A percentile compares a stretch with the other conserved stretches of the same genome.
phyloP scores from a whole-genome alignment of 225 moss, liverwort and hornwort genomes.

The Thuidium tamariscinum region DNA sequence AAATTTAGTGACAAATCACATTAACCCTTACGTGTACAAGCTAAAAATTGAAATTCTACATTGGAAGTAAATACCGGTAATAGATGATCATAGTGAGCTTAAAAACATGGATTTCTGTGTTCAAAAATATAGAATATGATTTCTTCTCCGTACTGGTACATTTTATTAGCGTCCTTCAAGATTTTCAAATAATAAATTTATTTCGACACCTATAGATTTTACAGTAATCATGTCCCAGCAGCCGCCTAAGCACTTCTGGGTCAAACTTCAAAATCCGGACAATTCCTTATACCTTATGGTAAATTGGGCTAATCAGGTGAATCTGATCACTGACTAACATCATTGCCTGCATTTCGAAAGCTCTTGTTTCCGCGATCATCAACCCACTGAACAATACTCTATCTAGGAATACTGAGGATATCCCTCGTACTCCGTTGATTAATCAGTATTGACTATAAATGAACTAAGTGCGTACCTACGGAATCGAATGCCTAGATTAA shows the following conservation, averaged over 20 bases:
- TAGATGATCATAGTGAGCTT: background rate
- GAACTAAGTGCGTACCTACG: background rate
- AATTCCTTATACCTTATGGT: background rate
- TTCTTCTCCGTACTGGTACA: background rate
- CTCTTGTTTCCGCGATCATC: background rate
- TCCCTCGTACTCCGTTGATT: background rate
- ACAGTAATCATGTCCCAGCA: background rate
- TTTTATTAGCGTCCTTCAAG: background rate
- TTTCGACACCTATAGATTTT: background rate
- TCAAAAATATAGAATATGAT: background rate
- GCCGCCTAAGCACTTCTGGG: background rate
- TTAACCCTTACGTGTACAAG: background rate
- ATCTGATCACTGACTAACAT: background rate
- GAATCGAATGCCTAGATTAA: background rate
- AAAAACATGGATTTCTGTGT: background rate
- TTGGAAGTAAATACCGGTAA: background rate
- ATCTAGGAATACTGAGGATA: background rate
- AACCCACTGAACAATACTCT: background rate
- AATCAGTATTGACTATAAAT: too few relatives aligned
- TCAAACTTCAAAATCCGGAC: background rate
- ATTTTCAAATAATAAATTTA: background rate
- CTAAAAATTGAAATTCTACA: background rate
- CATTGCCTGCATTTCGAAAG: background rate
- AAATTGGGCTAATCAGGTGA: background rate
- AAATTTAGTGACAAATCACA: background rate